phyloP scores from a whole-genome alignment of 2,329 filamentous ascomycete genomes.

The Ophiostoma perfectum region DNA sequence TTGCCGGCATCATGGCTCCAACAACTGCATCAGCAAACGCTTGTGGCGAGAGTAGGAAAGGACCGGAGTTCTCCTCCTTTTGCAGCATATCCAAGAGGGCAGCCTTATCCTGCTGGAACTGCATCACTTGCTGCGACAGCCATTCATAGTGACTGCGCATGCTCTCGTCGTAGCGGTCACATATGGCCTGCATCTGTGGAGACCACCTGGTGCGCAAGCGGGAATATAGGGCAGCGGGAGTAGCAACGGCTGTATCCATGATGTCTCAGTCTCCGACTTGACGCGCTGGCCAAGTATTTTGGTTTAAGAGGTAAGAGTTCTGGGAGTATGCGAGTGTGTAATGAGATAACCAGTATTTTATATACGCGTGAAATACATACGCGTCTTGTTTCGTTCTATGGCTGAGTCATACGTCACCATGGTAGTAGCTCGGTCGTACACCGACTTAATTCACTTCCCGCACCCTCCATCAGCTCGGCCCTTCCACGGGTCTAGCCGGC shows the following conservation, averaged over 20 bases:
- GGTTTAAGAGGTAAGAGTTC: too few relatives aligned
- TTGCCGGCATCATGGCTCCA: not conserved
- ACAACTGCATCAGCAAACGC: not conserved
- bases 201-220: too few relatives aligned
- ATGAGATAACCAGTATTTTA: too few relatives aligned
- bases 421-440: too few relatives aligned
- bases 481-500: too few relatives aligned
- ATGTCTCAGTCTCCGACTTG: not conserved
- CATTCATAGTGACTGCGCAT: constrained; percentile 9
- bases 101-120: constrained; percentile 17
- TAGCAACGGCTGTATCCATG: not conserved
- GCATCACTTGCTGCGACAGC: constrained; percentile 10
- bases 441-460: too few relatives aligned
- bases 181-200: not conserved
- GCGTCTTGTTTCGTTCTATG: not conserved
- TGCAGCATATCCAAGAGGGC: not conserved
- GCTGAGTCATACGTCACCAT: too few relatives aligned
- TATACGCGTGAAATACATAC: not conserved
- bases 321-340: too few relatives aligned
- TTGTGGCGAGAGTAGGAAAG: too few relatives aligned
- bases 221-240: not conserved
- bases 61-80: not conserved
- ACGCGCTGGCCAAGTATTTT: not conserved
- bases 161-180: not conserved
- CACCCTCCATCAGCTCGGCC: too few relatives aligned